Conservation (phyloP, 2,329 filamentous ascomycete genomes). For the Talaromyces sp. region DNA sequence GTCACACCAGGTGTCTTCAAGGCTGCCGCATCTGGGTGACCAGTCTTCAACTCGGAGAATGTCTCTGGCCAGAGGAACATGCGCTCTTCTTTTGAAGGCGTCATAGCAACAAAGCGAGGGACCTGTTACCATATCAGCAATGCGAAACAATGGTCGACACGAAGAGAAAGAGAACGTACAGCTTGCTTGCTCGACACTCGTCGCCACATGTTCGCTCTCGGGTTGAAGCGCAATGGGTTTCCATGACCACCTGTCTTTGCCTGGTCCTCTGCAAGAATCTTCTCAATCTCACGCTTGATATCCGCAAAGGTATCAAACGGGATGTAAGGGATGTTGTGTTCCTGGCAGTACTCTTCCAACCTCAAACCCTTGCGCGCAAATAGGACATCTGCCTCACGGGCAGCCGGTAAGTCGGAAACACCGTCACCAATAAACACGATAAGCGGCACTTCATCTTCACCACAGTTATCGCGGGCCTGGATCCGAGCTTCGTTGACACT, state of each 20-base stretch:
- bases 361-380: conserved; percentile 65
- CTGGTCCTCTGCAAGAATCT: conserved; percentile 60
- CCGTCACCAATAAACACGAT: conserved; percentile 71
- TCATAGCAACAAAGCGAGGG: conserved; percentile 51
- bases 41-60: conserved; percentile 50
- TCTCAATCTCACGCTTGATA: conserved; percentile 60
- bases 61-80: conserved; percentile 63
- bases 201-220: conserved; percentile 67
- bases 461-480: conserved; percentile 53
- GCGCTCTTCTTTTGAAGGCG: conserved; percentile 59
- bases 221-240: conserved; percentile 63
- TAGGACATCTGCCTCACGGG: conserved; percentile 65
- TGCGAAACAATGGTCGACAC: conserved; percentile 24
- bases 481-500: conserved; percentile 63
- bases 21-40: conserved; percentile 3
- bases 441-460: conserved; percentile 62
- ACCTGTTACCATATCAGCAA: conserved; percentile 28
- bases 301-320: conserved; percentile 67
- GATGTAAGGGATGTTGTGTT: conserved; percentile 60
- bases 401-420: conserved; percentile 65
- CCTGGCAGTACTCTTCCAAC: conserved; percentile 65
- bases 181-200: conserved; percentile 59
- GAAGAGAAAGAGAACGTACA: conserved; percentile 36
- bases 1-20: background rate
- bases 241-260: conserved; percentile 61